Percentiles rank a stretch among this genome's conserved stretches.
Conservation (phyloP, 768 basidiomycete genomes). For the Glaciozyma antarctica region DNA sequence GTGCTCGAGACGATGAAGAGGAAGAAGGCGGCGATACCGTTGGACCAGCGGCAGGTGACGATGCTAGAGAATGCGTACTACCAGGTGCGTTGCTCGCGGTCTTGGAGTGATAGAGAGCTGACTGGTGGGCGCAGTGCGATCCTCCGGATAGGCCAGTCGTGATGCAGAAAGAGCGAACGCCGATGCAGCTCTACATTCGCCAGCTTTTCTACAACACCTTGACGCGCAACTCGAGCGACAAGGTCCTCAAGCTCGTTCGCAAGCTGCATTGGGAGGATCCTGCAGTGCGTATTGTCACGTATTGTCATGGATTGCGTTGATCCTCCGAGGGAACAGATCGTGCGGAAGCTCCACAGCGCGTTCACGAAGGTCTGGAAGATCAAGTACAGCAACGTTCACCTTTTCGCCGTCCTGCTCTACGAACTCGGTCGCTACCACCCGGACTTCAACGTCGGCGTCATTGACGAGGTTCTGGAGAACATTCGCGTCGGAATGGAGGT, state of each 20-base stretch:
- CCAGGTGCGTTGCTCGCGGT: constrained; percentile 50
- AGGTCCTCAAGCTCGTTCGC: constrained; percentile 81
- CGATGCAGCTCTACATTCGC: constrained; percentile 86
- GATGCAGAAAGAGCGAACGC: constrained; percentile 71
- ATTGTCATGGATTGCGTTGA: background rate
- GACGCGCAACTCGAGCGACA: constrained; percentile 86
- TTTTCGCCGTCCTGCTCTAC: constrained; percentile 88
- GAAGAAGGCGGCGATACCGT: constrained; percentile 84
- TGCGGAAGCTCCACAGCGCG: constrained; percentile 63
- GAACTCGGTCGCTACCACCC: constrained; percentile 90
- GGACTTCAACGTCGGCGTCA: constrained; percentile 72
- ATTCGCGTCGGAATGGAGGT: constrained; percentile 75
- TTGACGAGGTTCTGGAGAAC: constrained; percentile 92
- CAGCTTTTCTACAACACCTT: constrained; percentile 92
- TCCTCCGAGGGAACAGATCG: constrained; percentile 41
- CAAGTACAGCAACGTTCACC: constrained; percentile 77
- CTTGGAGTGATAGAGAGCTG: constrained; percentile 5
- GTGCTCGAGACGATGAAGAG: constrained; percentile 82
- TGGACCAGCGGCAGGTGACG: constrained; percentile 80
- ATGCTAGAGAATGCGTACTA: constrained; percentile 97
- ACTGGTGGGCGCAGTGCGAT: constrained; percentile 59
- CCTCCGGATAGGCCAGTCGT: constrained; percentile 85
- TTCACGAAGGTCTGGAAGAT: constrained; percentile 99
- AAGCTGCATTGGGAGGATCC: constrained; percentile 92
- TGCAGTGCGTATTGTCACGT: constrained; percentile 35